These are phyloP conservation scores for Imleria badia DNA, from an alignment of 768 basidiomycete species.

Conservation along the genomic window DNA sequence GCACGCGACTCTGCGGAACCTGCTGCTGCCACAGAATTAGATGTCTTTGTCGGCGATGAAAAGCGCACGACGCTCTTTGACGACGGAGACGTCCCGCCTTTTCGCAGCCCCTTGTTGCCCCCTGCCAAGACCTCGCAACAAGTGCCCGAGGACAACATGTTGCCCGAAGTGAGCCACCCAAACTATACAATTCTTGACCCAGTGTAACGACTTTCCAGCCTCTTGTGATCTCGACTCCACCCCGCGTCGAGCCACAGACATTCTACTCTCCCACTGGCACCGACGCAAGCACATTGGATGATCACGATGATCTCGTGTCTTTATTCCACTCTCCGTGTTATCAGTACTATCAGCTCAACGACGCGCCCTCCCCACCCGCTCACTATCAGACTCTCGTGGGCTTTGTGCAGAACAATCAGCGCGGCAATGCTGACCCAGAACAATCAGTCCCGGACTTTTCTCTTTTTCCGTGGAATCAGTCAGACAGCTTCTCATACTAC, in stretches of 20 bases:
- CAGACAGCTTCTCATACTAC: conserved; percentile 23
- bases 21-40: neutral
- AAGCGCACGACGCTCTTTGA: neutral
- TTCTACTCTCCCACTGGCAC: neutral
- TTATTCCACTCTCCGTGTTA: neutral
- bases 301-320: neutral
- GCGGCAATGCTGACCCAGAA: neutral
- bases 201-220: conserved; percentile 9
- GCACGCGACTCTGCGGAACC: neutral
- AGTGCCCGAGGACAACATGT: neutral
- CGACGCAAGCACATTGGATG: neutral
- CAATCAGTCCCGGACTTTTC: conserved; percentile 17
- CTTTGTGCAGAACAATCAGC: conserved; percentile 9
- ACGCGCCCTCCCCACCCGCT: neutral
- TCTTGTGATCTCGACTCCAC: neutral
- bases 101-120: conserved; percentile 33
- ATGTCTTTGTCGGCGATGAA: neutral
- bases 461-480: conserved; percentile 23
- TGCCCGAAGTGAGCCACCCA: conserved; percentile 15
- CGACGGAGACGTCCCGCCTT: conserved; percentile 17
- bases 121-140: conserved; percentile 11
- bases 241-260: conserved; percentile 1
- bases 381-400: conserved; percentile 15
- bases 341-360: conserved; percentile 8
- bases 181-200: neutral